Percentiles rank a stretch among this genome's conserved stretches.
Conservation (phyloP, 345 rosid genomes). For the Geranium brycei region DNA sequence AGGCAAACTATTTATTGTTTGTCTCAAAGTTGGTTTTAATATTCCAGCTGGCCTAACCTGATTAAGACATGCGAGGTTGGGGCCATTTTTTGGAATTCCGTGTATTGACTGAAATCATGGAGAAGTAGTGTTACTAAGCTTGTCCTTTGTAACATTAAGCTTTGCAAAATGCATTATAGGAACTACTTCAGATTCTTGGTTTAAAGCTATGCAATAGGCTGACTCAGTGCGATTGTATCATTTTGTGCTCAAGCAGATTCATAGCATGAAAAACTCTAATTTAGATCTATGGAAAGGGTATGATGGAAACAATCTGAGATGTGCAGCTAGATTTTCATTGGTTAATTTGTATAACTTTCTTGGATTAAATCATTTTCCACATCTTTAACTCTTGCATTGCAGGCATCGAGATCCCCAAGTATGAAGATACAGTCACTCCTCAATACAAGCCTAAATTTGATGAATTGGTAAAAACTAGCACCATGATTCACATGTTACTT, state of each 20-base stretch:
- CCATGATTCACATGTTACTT: background rate
- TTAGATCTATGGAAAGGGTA: background rate
- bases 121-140: no score
- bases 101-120: no score
- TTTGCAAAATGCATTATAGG: no score
- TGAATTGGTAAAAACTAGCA: slow-evolving; percentile 36
- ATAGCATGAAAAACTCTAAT: no score
- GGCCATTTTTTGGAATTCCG: no score
- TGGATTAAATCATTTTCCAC: background rate
- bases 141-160: no score
- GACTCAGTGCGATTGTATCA: no score
- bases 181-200: no score
- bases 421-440: slow-evolving; percentile 75
- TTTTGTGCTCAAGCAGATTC: no score
- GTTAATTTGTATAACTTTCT: background rate
- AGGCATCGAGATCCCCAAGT: slow-evolving; percentile 85
- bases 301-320: background rate
- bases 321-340: background rate
- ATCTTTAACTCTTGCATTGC: slow-evolving; percentile 11
- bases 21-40: background rate
- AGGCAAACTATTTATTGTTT: background rate
- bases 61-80: no score
- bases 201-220: no score
- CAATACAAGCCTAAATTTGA: slow-evolving; percentile 91
- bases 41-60: no score